Conservation (phyloP, 345 rosid species). For the Schrenkiella parvula region DNA sequence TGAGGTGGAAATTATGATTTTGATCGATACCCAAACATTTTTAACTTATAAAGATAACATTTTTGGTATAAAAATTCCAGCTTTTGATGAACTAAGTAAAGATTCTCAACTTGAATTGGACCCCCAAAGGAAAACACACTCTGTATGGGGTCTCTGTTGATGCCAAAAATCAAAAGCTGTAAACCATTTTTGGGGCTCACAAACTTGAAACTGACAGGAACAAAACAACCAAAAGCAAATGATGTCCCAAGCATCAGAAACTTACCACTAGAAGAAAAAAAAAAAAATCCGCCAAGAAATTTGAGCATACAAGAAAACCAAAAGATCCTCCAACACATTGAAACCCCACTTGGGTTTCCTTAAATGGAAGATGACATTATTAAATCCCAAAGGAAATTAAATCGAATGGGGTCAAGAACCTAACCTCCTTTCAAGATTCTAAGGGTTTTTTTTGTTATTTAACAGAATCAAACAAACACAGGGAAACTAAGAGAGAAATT, state of each 20-base stretch:
- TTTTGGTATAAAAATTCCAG: not conserved
- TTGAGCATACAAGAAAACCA: not conserved
- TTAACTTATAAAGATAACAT: not conserved
- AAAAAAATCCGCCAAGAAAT: slow-evolving; percentile 12
- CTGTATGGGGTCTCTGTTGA: slow-evolving; percentile 9
- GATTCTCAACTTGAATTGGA: slow-evolving; percentile 29
- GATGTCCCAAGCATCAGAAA: slow-evolving; percentile 30
- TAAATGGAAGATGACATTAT: slow-evolving; percentile 19
- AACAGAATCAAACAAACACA: not conserved
- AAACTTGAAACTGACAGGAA: slow-evolving; percentile 18
- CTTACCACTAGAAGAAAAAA: slow-evolving; percentile 25
- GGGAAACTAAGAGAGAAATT: not conserved
- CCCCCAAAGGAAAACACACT: slow-evolving; percentile 9
- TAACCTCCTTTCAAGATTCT: slow-evolving; percentile 12
- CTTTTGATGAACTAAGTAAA: slow-evolving; percentile 20
- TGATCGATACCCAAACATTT: not conserved
- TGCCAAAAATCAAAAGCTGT: slow-evolving; percentile 27
- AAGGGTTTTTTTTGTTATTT: not conserved
- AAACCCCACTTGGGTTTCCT: slow-evolving; percentile 29
- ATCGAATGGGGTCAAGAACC: slow-evolving; percentile 19
- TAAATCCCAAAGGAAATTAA: not conserved
- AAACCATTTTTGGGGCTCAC: slow-evolving; percentile 29
- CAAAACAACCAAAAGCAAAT: slow-evolving; percentile 29
- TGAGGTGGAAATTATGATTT: not conserved
- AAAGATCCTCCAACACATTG: slow-evolving; percentile 13